These are phyloP conservation scores for Suhomyces faveliae DNA, from an alignment of 805 yeast species.

Conservation along the genomic window DNA sequence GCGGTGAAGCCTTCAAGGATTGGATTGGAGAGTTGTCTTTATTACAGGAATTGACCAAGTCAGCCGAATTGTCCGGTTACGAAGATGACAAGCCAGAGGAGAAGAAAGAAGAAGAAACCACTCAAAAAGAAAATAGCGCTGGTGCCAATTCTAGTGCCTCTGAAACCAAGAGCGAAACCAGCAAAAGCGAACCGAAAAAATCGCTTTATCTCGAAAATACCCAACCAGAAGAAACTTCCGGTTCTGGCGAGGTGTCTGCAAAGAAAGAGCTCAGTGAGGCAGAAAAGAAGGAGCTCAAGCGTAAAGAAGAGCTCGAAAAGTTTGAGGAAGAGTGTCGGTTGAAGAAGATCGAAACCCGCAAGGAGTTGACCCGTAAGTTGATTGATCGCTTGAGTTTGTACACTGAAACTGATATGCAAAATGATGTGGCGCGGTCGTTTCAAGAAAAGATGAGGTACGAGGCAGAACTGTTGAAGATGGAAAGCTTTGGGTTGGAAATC, in stretches of 20 bases:
- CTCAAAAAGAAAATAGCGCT: constrained; percentile 8
- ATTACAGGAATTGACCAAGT: constrained; percentile 39
- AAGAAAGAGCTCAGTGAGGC: constrained; percentile 32
- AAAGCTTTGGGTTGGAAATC: constrained; percentile 81
- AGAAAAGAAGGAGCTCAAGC: constrained; percentile 45
- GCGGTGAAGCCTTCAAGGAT: constrained; percentile 84
- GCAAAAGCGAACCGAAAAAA: background rate
- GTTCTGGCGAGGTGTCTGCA: constrained; percentile 5
- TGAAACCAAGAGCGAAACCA: background rate
- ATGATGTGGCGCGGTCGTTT: constrained; percentile 49
- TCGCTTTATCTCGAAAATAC: constrained; percentile 15
- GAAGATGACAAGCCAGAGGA: constrained; percentile 24
- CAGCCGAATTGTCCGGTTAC: constrained; percentile 43
- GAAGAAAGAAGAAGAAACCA: constrained; percentile 34
- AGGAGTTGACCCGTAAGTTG: constrained; percentile 59
- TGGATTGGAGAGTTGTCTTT: constrained; percentile 48
- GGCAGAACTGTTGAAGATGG: constrained; percentile 79
- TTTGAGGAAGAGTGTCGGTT: constrained; percentile 74
- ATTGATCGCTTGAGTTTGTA: constrained; percentile 42
- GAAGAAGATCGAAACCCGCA: constrained; percentile 65
- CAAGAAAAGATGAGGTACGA: constrained; percentile 67
- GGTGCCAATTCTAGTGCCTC: constrained; percentile 4
- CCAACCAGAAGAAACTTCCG: background rate
- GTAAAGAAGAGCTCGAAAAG: constrained; percentile 54
- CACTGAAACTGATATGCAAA: constrained; percentile 45